Evolutionary conservation across 768 basidiomycete species (phyloP).

Genomic region (Obba rivulosa): DNA sequence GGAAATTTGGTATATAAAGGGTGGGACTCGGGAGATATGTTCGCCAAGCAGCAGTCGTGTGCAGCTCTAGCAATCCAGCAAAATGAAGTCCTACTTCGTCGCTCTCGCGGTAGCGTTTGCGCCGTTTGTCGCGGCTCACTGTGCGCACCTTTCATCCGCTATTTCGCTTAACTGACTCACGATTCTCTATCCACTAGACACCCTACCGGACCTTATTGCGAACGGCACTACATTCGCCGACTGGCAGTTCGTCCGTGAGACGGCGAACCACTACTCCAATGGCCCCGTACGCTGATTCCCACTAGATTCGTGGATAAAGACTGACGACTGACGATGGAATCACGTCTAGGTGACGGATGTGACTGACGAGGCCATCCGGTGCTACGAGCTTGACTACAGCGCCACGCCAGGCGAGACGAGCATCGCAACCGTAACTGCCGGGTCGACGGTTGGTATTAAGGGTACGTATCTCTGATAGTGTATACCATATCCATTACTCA

Average conservation of each 20-base stretch:
- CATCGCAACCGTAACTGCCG: slow-evolving; percentile 24
- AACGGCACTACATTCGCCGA: slow-evolving; percentile 20
- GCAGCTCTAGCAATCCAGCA: not conserved
- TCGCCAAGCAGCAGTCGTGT: too few relatives aligned
- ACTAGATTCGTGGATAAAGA: not conserved
- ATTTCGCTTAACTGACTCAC: not conserved
- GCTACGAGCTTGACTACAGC: slow-evolving; percentile 26
- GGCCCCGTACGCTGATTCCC: slow-evolving; percentile 19
- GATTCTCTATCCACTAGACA: slow-evolving; percentile 17
- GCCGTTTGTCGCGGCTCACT: slow-evolving; percentile 18
- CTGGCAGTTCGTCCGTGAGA: slow-evolving; percentile 27
- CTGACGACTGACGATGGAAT: not conserved
- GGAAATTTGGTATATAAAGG: too few relatives aligned
- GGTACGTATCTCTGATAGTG: slow-evolving; percentile 4
- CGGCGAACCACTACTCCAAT: slow-evolving; percentile 26
- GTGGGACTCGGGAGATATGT: too few relatives aligned
- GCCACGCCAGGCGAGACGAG: slow-evolving; percentile 18
- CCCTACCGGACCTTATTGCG: slow-evolving; percentile 26
- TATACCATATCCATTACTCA: too few relatives aligned
- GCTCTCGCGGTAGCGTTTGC: slow-evolving; percentile 13
- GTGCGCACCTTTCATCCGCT: slow-evolving; percentile 1
- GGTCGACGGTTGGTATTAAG: slow-evolving; percentile 23
- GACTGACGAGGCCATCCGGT: slow-evolving; percentile 25
- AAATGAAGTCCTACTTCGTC: slow-evolving; percentile 17
- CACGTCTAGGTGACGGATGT: slow-evolving; percentile 23